Conservation (phyloP, 495 filamentous ascomycete genomes). For the Hyaloscypha variabilis region DNA sequence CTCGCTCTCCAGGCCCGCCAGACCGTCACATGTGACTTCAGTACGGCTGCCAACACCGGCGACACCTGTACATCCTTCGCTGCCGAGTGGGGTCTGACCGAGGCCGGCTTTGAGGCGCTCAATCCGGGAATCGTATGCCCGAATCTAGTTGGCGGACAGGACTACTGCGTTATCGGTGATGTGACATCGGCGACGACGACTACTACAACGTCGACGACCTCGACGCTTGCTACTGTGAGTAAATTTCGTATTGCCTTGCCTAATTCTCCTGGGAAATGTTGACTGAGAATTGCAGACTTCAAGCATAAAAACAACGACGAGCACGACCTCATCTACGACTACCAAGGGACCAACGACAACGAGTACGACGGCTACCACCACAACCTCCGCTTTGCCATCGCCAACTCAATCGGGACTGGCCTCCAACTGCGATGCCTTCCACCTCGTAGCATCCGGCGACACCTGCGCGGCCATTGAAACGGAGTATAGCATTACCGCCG, state of each 20-base stretch:
- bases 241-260: no score
- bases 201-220: no score
- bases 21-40: background rate
- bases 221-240: no score
- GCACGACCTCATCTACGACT: background rate
- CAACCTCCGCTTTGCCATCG: background rate
- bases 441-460: background rate
- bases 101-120: background rate
- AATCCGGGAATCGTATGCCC: conserved; percentile 1
- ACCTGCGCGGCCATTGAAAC: background rate
- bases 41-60: background rate
- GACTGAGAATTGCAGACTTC: no score
- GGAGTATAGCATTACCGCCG: background rate
- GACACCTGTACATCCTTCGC: background rate
- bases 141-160: background rate
- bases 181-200: no score
- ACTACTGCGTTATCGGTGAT: background rate
- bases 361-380: background rate
- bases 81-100: background rate
- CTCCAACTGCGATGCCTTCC: background rate
- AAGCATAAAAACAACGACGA: background rate
- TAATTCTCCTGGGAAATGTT: no score
- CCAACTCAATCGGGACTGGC: background rate
- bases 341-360: background rate
- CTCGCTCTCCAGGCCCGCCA: background rate